These are phyloP conservation scores for Penicillium sp. DNA, from an alignment of 2,329 filamentous ascomycete genomes.

Conservation along the genomic window DNA sequence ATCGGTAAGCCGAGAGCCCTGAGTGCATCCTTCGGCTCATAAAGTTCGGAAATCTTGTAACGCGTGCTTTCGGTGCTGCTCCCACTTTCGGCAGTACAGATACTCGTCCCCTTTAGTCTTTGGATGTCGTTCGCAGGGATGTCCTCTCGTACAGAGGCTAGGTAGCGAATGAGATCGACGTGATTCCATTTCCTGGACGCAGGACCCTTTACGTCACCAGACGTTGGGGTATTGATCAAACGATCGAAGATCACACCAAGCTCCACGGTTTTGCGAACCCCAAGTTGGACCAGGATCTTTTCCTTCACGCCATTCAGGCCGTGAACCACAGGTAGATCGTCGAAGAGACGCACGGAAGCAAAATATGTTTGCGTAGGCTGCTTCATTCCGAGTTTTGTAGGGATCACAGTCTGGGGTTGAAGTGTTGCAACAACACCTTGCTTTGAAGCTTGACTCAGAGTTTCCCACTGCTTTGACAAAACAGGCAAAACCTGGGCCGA, in stretches of 20 bases:
- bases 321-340: constrained; percentile 81
- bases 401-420: constrained; percentile 70
- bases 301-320: constrained; percentile 80
- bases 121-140: constrained; percentile 80
- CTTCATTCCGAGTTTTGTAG: constrained; percentile 87
- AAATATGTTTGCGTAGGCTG: constrained; percentile 87
- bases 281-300: constrained; percentile 77
- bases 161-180: constrained; percentile 89
- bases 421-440: constrained; percentile 63
- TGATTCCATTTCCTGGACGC: constrained; percentile 73
- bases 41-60: constrained; percentile 75
- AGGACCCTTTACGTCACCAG: constrained; percentile 46
- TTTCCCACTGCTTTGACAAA: constrained; percentile 87
- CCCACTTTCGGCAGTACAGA: constrained; percentile 72
- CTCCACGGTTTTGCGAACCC: constrained; percentile 93
- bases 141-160: constrained; percentile 83
- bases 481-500: constrained; percentile 73
- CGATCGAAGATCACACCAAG: constrained; percentile 89
- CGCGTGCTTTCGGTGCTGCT: constrained; percentile 54
- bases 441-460: constrained; percentile 65
- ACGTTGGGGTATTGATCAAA: constrained; percentile 61
- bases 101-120: constrained; percentile 71
- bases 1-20: constrained; percentile 70
- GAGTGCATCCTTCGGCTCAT: constrained; percentile 70
- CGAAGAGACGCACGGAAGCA: constrained; percentile 87